Percentiles rank a stretch among this genome's conserved stretches.
These are phyloP conservation scores for Apophysomyces trapeziformis DNA, from an alignment of 371 early-diverging fungal genomes.

Conservation along the genomic window DNA sequence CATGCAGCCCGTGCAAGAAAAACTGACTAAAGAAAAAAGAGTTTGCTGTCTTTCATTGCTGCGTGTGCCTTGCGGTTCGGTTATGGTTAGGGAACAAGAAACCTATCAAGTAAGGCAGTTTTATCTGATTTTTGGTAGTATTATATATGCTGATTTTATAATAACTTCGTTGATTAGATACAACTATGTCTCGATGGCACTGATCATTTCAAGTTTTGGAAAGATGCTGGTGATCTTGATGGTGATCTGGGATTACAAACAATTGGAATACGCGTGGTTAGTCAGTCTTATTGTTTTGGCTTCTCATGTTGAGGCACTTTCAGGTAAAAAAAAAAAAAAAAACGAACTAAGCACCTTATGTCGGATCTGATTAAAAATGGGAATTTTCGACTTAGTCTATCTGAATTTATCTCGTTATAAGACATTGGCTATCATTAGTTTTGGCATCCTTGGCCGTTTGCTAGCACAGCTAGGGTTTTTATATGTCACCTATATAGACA, in stretches of 20 bases:
- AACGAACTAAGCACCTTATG: neutral
- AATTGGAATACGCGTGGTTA: slow-evolving; percentile 83
- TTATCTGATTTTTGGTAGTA: neutral
- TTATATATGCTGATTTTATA: too few species aligned
- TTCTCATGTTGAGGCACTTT: slow-evolving; percentile 86
- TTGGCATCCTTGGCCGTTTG: slow-evolving; percentile 54
- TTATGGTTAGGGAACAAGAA: slow-evolving; percentile 28
- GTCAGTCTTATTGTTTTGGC: slow-evolving; percentile 78
- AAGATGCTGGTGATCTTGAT: slow-evolving; percentile 88
- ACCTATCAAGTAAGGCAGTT: slow-evolving; percentile 18
- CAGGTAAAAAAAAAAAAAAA: slow-evolving; percentile 56
- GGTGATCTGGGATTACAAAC: slow-evolving; percentile 94
- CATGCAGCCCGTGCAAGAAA: too few species aligned
- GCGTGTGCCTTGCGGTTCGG: slow-evolving; percentile 40
- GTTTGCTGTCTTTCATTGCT: slow-evolving; percentile 52
- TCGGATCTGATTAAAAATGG: neutral
- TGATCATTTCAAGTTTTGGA: slow-evolving; percentile 89
- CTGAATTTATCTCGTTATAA: slow-evolving; percentile 52
- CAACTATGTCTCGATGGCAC: slow-evolving; percentile 74
- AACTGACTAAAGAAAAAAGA: slow-evolving; percentile 28
- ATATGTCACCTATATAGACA: slow-evolving; percentile 34
- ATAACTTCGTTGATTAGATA: slow-evolving; percentile 31
- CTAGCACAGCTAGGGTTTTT: slow-evolving; percentile 57
- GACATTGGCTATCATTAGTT: slow-evolving; percentile 48
- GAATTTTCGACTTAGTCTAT: slow-evolving; percentile 42